A percentile compares a stretch with the other conserved stretches of the same genome.
phyloP scores from a whole-genome alignment of 768 basidiomycete species.

The Kwoniella botswanensis region DNA sequence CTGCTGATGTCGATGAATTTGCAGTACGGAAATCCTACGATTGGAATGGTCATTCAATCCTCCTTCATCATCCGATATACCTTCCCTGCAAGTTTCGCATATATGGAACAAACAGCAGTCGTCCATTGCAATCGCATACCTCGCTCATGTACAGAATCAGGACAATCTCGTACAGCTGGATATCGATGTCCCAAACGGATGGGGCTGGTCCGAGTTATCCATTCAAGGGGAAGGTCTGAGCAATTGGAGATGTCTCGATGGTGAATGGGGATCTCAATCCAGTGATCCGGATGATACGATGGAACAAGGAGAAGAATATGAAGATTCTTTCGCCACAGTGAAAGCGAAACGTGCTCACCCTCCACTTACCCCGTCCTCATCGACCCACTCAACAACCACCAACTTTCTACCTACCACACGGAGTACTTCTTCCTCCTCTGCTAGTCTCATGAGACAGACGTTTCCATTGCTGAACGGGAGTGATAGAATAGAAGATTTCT shows the following conservation, averaged over 20 bases:
- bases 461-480: constrained; percentile 15
- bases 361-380: constrained; percentile 5
- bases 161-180: constrained; percentile 21
- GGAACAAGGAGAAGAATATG: constrained; percentile 9
- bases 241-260: constrained; percentile 34
- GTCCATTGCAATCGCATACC: constrained; percentile 31
- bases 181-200: constrained; percentile 35
- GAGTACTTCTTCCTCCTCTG: constrained; percentile 23
- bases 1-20: not conserved
- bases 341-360: constrained; percentile 15
- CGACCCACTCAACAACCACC: not conserved
- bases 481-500: constrained; percentile 43
- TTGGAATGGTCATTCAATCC: constrained; percentile 44
- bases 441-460: constrained; percentile 33
- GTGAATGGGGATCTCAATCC: constrained; percentile 20
- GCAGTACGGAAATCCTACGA: constrained; percentile 38
- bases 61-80: constrained; percentile 13
- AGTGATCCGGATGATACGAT: constrained; percentile 20
- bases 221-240: constrained; percentile 30
- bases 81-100: constrained; percentile 28
- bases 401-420: not conserved
- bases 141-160: constrained; percentile 4
- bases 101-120: constrained; percentile 23
- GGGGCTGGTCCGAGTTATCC: constrained; percentile 38
- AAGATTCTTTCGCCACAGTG: constrained; percentile 44